A percentile compares a stretch with the other conserved stretches of the same genome.
phyloP scores from a whole-genome alignment of 192 early-diverging fungal genomes.

The Coemansia sp. region DNA sequence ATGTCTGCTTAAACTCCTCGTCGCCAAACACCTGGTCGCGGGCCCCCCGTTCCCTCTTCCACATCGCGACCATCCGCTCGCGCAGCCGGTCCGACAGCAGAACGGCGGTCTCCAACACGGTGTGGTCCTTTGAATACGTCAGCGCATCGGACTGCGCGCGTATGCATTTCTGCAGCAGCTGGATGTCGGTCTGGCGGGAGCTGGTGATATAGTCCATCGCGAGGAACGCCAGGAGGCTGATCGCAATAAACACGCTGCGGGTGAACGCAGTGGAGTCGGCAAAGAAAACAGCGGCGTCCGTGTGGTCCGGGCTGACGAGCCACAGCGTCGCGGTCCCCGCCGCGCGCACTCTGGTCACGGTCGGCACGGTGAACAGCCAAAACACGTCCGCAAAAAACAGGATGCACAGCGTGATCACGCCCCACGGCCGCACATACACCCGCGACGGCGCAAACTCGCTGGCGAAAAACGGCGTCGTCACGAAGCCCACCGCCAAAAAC shows the following conservation, averaged over 20 bases:
- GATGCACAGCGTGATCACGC: slow-evolving; percentile 19
- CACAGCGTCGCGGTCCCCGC: slow-evolving; percentile 25
- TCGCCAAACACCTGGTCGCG: slow-evolving; percentile 24
- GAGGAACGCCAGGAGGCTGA: slow-evolving; percentile 13
- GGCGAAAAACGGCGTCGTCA: slow-evolving; percentile 32
- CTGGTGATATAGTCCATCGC: slow-evolving; percentile 37
- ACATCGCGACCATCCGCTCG: slow-evolving; percentile 26
- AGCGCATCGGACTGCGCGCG: slow-evolving; percentile 14
- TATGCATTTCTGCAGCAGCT: slow-evolving; percentile 33
- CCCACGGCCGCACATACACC: slow-evolving; percentile 30
- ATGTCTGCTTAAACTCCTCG: slow-evolving; percentile 17
- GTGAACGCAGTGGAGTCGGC: slow-evolving; percentile 39
- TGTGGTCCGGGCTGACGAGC: slow-evolving; percentile 37
- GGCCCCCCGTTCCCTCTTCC: slow-evolving; percentile 22
- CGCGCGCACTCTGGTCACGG: slow-evolving; percentile 2
- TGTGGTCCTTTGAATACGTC: slow-evolving; percentile 27
- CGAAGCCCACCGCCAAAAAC: slow-evolving; percentile 20
- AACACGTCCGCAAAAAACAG: slow-evolving; percentile 35
- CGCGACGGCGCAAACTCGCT: slow-evolving; percentile 44
- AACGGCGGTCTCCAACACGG: slow-evolving; percentile 30
- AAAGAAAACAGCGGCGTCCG: slow-evolving; percentile 20
- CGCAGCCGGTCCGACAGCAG: slow-evolving; percentile 22
- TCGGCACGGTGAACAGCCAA: slow-evolving; percentile 36
- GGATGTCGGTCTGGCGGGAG: slow-evolving; percentile 43
- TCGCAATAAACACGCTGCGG: slow-evolving; percentile 20